Evolutionary conservation across 1,284 basidiomycete genomes (phyloP).

Genomic region (Cutaneotrichosporon cyanovorans): DNA sequence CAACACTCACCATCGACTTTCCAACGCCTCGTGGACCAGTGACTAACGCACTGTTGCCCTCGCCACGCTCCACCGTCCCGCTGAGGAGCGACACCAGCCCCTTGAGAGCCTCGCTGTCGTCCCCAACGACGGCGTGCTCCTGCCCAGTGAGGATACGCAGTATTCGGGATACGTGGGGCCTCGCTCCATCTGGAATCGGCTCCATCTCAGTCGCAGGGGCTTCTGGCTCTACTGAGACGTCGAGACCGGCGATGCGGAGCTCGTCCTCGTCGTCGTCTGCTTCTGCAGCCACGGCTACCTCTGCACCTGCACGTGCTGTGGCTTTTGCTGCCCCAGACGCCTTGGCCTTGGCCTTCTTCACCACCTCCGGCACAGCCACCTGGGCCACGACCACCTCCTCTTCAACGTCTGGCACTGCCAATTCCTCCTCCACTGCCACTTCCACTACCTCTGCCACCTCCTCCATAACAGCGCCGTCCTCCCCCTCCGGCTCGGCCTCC

Average conservation of each 20-base stretch:
- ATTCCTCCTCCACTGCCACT: constrained; percentile 1
- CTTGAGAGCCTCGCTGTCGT: constrained; percentile 36
- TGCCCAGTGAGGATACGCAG: constrained; percentile 28
- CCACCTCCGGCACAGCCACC: too few species aligned
- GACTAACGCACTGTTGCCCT: constrained; percentile 82
- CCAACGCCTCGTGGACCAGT: constrained; percentile 75
- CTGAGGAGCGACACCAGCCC: constrained; percentile 55
- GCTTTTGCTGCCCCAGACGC: too few species aligned
- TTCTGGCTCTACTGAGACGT: background rate
- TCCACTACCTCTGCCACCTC: constrained; percentile 7
- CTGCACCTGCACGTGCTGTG: too few species aligned
- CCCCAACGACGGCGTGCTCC: constrained; percentile 20
- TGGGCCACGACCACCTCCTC: too few species aligned
- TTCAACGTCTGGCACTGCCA: too few species aligned
- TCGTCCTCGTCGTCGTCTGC: constrained; percentile 2
- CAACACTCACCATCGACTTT: constrained; percentile 63
- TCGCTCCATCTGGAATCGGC: constrained; percentile 14
- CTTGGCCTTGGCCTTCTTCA: too few species aligned
- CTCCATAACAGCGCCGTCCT: constrained; percentile 4
- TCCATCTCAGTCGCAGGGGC: background rate
- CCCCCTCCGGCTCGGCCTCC: constrained; percentile 5
- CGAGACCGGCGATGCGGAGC: background rate
- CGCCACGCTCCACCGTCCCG: constrained; percentile 67
- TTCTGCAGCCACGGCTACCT: constrained; percentile 4
- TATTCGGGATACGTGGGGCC: constrained; percentile 21